Evolutionary conservation across 2,329 filamentous ascomycete species (phyloP).

Genomic region (Truncatella angustata): DNA sequence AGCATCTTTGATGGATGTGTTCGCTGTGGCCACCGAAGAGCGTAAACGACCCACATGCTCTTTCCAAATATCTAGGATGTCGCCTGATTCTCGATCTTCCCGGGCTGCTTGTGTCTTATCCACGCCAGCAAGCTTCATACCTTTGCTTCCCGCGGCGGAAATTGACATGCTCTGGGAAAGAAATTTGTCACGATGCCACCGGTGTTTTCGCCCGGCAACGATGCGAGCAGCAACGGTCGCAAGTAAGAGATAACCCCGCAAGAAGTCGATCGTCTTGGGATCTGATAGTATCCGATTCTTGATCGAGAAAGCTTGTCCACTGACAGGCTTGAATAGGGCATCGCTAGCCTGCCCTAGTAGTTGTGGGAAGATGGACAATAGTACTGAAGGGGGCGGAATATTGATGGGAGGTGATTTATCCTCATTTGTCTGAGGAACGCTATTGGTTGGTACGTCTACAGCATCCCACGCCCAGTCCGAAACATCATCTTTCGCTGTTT

Average conservation of each 20-base stretch:
- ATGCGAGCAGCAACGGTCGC: constrained; percentile 72
- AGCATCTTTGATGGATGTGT: constrained; percentile 38
- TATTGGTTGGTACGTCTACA: constrained; percentile 30
- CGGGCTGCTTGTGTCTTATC: constrained; percentile 80
- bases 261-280: constrained; percentile 59
- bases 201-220: constrained; percentile 77
- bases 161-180: constrained; percentile 88
- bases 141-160: constrained; percentile 69
- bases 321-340: constrained; percentile 64
- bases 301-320: constrained; percentile 53
- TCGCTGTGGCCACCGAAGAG: constrained; percentile 67
- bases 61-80: constrained; percentile 74
- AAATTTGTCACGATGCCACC: constrained; percentile 88
- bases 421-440: constrained; percentile 22
- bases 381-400: constrained; percentile 80
- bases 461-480: constrained; percentile 51
- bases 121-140: constrained; percentile 88
- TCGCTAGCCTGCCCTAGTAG: constrained; percentile 66
- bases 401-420: constrained; percentile 69
- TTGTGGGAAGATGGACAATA: constrained; percentile 73
- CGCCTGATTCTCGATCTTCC: constrained; percentile 81
- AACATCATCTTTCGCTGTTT: constrained; percentile 10
- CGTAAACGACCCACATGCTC: constrained; percentile 73
- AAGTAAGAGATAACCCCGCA: constrained; percentile 62
- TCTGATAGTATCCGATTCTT: constrained; percentile 65